Percentiles rank a stretch among this genome's conserved stretches.
Evolutionary conservation across 192 early-diverging fungal species (phyloP).

Genomic region (Coemansia sp.): DNA sequence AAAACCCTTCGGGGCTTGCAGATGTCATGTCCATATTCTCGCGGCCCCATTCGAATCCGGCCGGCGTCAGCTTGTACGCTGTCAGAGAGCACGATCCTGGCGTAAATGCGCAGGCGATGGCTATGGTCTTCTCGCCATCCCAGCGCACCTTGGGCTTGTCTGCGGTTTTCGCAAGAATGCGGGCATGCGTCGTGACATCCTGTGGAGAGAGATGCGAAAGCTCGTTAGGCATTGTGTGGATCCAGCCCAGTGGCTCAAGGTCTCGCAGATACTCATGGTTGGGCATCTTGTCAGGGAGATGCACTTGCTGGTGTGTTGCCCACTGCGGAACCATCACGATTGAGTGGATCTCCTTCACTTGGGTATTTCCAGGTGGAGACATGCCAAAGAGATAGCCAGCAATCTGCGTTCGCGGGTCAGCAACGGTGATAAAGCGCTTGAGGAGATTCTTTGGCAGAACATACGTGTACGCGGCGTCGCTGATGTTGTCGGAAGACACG

Average conservation of each 20-base stretch:
- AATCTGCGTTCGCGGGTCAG: slow-evolving; percentile 94
- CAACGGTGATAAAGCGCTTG: slow-evolving; percentile 93
- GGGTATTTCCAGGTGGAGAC: slow-evolving; percentile 80
- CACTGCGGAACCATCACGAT: slow-evolving; percentile 98
- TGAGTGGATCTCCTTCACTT: slow-evolving; percentile 93
- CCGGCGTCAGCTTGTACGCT: slow-evolving; percentile 93
- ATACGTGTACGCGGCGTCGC: slow-evolving; percentile 92
- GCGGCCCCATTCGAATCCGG: slow-evolving; percentile 95
- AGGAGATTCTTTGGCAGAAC: slow-evolving; percentile 98
- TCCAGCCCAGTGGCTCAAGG: slow-evolving; percentile 95
- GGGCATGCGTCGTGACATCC: slow-evolving; percentile 89
- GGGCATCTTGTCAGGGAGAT: slow-evolving; percentile 85
- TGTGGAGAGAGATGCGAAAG: slow-evolving; percentile 81
- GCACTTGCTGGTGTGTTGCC: slow-evolving; percentile 94
- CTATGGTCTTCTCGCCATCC: slow-evolving; percentile 94
- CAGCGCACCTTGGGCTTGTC: slow-evolving; percentile 67
- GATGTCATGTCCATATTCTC: slow-evolving; percentile 85
- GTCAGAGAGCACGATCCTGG: slow-evolving; percentile 96
- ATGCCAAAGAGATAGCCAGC: slow-evolving; percentile 94
- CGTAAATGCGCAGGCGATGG: slow-evolving; percentile 95
- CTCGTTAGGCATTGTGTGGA: slow-evolving; percentile 96
- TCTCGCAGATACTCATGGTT: slow-evolving; percentile 89
- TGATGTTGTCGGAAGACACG: slow-evolving; percentile 93
- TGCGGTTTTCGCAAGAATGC: slow-evolving; percentile 79
- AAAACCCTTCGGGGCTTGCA: slow-evolving; percentile 81